Base-by-base conservation (phyloP, 2,329 filamentous ascomycete species). In the Talaromyces marneffei region DNA sequence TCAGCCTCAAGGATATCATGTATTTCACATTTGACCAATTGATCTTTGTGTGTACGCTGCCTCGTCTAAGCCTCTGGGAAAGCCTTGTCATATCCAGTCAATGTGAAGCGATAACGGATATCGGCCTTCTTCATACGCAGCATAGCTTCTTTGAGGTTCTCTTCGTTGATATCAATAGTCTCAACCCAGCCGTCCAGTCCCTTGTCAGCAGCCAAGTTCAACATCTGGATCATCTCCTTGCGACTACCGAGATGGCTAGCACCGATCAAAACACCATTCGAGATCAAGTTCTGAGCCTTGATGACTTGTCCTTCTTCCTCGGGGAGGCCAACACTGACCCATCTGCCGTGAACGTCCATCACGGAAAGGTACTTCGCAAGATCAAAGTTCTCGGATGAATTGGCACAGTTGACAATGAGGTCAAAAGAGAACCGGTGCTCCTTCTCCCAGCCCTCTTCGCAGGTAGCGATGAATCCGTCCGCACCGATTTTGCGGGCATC, bases 301-400 rank as follows among this genome's bases (percentile, higher is more conserved):
- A 94, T 82, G 59, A 81, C 77, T 61, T 90, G 85, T 10, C 90
- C 85, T 48, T 87, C 85, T 64, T 90, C 88, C 72, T 92, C 89
- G 2, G 90, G 90, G 70, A 94, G 81, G 44, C 90, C 90, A 59
- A 93, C 89, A 69, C 84, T 89, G 73, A 93, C 85, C 85, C 89
- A 94, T 71, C 83, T 84, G 62, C 88, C 90, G 77, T 92, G 89
- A 61, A 93, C 87, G 76, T 93, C 91, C 72, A 95, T 83, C 69
- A 92, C 83, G 64, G 83, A 85, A 69, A 95, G 84, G 79, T 94
- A 95, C 65, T 87, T 70, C 35, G 73, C 65, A 35, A 88, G 70
- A 66, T 86, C 78, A 66, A 87, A 85, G 55, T 78, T 76, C 70
- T 85, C 88, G 64, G 94, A 94, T 77, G 90, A 87, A 74, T 84